phyloP scores from a whole-genome alignment of 148 eudicot genomes.

The Linanthus parryae region DNA sequence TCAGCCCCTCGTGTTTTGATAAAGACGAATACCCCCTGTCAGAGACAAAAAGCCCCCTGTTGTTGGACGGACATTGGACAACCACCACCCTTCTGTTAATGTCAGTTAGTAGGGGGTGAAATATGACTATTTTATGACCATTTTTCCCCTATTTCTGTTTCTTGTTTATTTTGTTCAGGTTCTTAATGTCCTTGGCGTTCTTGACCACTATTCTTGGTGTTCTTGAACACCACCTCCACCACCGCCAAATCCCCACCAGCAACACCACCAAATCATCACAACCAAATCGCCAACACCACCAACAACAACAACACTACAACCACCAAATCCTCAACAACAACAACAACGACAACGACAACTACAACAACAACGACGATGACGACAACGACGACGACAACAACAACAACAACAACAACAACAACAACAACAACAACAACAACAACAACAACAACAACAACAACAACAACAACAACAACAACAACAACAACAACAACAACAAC shows the following conservation, averaged over 20 bases:
- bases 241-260: not conserved
- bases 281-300: not conserved
- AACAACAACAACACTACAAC: not conserved
- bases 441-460: conserved; percentile 1
- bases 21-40: too few species aligned
- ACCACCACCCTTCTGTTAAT: too few species aligned
- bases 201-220: too few species aligned
- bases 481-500: conserved; percentile 1
- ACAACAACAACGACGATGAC: not conserved
- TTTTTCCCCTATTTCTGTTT: too few species aligned
- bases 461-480: conserved; percentile 4
- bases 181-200: too few species aligned
- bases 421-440: conserved; percentile 1
- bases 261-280: not conserved
- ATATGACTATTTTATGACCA: too few species aligned
- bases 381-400: not conserved
- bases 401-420: conserved; percentile 3
- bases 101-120: too few species aligned
- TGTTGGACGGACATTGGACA: too few species aligned
- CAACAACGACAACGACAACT: not conserved
- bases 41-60: too few species aligned
- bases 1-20: too few species aligned
- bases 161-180: too few species aligned
- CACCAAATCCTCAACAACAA: not conserved
- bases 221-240: not conserved